phyloP scores from a whole-genome alignment of 2,329 filamentous ascomycete genomes.

The Elsinoe australis region DNA sequence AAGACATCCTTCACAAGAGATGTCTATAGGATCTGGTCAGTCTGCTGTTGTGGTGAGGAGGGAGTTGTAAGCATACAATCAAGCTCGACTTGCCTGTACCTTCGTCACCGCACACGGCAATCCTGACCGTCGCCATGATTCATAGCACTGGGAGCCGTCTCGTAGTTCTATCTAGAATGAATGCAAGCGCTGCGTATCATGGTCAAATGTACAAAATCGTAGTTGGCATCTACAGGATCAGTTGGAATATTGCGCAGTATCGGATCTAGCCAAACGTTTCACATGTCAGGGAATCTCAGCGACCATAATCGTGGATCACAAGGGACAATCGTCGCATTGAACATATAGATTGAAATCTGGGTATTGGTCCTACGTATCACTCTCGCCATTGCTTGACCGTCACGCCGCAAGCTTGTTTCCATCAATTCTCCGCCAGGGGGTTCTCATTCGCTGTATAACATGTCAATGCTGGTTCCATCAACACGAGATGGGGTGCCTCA shows the following conservation, averaged over 20 bases:
- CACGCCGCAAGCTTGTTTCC: conserved; percentile 1
- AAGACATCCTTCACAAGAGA: conserved; percentile 97
- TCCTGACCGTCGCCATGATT: conserved; percentile 55
- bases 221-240: neutral
- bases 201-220: too few relatives aligned
- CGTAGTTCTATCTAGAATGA: too few relatives aligned
- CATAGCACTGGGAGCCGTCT: too few relatives aligned
- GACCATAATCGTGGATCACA: neutral
- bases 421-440: conserved; percentile 7
- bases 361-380: conserved; percentile 1
- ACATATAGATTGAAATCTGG: conserved; percentile 1
- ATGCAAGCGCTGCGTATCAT: too few relatives aligned
- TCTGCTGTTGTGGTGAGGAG: neutral
- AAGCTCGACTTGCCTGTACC: conserved; percentile 84
- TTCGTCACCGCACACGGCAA: conserved; percentile 95
- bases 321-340: neutral
- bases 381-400: neutral
- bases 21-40: conserved; percentile 55
- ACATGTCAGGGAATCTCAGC: neutral
- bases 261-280: neutral
- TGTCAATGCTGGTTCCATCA: neutral
- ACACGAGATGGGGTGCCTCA: conserved; percentile 11
- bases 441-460: conserved; percentile 7
- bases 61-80: conserved; percentile 23
- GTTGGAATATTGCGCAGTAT: neutral